phyloP scores from a whole-genome alignment of 78 protist species.

The Dictyostelium intermedium region DNA sequence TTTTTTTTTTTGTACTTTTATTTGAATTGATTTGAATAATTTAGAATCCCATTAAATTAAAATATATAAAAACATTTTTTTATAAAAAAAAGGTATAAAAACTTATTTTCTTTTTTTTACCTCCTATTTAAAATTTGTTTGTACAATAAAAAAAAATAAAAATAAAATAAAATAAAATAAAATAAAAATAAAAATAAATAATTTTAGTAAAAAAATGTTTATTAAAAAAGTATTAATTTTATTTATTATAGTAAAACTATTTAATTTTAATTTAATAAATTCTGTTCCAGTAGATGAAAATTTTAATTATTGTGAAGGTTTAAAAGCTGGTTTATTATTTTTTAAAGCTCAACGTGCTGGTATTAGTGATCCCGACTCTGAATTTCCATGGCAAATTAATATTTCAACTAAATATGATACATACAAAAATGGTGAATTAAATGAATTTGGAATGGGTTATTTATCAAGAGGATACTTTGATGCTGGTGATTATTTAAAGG shows the following conservation, averaged over 20 bases:
- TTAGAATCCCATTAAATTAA: neutral
- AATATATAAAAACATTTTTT: too few relatives aligned
- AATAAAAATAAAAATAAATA: too few relatives aligned
- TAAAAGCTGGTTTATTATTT: neutral
- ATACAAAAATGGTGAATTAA: neutral
- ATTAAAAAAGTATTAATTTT: neutral
- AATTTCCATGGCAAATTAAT: neutral
- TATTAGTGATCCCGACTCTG: neutral
- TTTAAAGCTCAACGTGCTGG: neutral
- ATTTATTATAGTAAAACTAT: neutral
- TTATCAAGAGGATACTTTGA: slow-evolving; percentile 16
- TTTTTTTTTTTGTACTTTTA: too few relatives aligned
- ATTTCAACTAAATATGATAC: neutral
- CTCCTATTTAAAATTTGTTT: neutral
- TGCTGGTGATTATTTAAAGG: slow-evolving; percentile 7
- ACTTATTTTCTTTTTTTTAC: neutral
- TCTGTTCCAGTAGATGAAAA: neutral
- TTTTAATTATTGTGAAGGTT: neutral
- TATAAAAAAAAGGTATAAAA: neutral
- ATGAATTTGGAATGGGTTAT: neutral
- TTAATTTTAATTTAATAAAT: neutral
- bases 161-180: neutral
- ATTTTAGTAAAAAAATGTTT: neutral
- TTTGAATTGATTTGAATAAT: neutral
- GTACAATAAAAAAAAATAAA: too few relatives aligned